Evolutionary conservation across 2,329 filamentous ascomycete genomes (phyloP).

Genomic region (Trichoderma polysporum): DNA sequence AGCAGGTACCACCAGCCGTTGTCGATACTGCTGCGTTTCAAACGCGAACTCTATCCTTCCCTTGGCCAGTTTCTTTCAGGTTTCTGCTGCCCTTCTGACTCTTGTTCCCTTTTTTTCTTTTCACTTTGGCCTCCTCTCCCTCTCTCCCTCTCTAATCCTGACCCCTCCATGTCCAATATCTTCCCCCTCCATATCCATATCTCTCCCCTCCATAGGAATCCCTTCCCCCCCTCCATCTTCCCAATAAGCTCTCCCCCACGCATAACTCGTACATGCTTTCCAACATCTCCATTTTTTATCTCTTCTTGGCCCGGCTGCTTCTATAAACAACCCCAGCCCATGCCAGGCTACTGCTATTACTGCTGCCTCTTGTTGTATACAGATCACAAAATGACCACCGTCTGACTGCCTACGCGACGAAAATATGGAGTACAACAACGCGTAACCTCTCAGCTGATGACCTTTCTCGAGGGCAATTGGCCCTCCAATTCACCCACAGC

Average conservation of each 20-base stretch:
- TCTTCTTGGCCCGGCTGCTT: neutral
- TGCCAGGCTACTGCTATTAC: neutral
- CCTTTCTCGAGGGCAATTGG: constrained; percentile 11
- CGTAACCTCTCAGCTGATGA: constrained; percentile 16
- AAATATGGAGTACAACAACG: constrained; percentile 1
- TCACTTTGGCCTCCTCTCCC: too few species aligned
- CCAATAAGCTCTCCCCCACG: neutral
- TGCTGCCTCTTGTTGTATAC: neutral
- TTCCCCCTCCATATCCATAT: neutral
- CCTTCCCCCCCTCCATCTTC: neutral
- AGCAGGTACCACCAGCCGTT: neutral
- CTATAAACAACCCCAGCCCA: neutral
- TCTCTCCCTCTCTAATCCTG: neutral
- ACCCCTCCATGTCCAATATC: neutral
- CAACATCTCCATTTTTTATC: neutral
- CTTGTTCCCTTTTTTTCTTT: neutral
- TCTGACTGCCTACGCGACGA: constrained; percentile 6
- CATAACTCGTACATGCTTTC: neutral
- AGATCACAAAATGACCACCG: neutral
- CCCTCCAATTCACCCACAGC: neutral
- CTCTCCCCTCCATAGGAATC: neutral
- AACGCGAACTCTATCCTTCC: constrained; percentile 9
- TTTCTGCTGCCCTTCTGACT: constrained; percentile 15
- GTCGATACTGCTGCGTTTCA: neutral
- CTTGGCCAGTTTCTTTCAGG: neutral